Percentiles rank a stretch among this genome's conserved stretches.
Evolutionary conservation across 345 rosid genomes (phyloP).

Genomic region (Hibiscus syriacus): DNA sequence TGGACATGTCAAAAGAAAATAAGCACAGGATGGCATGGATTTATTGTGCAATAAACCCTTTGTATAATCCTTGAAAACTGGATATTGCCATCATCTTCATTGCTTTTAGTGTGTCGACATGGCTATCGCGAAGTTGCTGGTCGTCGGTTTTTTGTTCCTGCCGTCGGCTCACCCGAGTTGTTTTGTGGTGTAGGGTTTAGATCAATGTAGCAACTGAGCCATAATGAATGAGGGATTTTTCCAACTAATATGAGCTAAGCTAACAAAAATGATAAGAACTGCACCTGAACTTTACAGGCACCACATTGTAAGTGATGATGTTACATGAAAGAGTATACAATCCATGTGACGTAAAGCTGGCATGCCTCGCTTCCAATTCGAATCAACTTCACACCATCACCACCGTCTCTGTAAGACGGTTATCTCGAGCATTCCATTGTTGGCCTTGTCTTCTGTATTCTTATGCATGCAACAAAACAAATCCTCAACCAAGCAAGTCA

Average conservation of each 20-base stretch:
- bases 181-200: not conserved
- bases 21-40: no score
- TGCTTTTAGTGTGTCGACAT: slow-evolving; percentile 64
- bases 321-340: not conserved
- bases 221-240: not conserved
- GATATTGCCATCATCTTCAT: not conserved
- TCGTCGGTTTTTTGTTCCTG: slow-evolving; percentile 24
- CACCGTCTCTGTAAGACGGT: not conserved
- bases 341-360: not conserved
- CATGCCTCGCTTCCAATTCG: not conserved
- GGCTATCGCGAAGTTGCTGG: slow-evolving; percentile 38
- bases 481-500: not conserved
- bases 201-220: not conserved
- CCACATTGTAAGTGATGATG: not conserved
- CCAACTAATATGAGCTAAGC: not conserved
- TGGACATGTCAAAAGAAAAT: no score
- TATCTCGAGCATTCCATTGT: not conserved
- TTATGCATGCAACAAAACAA: not conserved
- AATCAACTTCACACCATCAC: not conserved
- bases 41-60: not conserved
- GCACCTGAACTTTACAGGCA: not conserved
- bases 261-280: not conserved
- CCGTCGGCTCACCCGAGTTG: slow-evolving; percentile 18
- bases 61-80: no score
- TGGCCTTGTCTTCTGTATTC: not conserved